Evolutionary conservation across 306 rosid genomes (phyloP), one percentile per base, ranked within the genome.

Genomic region (Geum urbanum): DNA sequence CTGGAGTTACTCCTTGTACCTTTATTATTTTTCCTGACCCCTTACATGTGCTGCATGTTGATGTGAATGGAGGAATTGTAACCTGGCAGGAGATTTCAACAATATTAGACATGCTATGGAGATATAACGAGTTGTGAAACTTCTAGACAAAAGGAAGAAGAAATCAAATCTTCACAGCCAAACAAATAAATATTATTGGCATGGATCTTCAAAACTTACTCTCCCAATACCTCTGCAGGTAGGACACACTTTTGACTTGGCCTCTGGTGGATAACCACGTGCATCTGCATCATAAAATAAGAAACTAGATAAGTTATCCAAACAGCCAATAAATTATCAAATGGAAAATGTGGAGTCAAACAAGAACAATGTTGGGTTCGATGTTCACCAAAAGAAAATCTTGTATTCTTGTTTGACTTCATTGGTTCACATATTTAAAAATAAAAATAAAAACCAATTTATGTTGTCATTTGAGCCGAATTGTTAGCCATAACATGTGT

Each of bases 11-110:
- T 57, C 69, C 46, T 48, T 76, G 66, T 60, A 91, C 99, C 99
- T 86, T 77, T 50, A 87, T 84, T 58, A 94, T 71, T 22, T 63
- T 86, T 71, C 99, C 97, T 10, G 88, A 80, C 74, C 96, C 97
- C 83, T 81, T 91, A 75, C 99, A 94, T 48, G 95, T 84, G 76
- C 76, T 81, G 86, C 99, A 94, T 45, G 91, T 87, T 51, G 99
- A 85, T 35, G 96, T 88, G 79, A 94, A 94, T 69, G 99, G 99
- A 47, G 96, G 96, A 79, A 94, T 82, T 9, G 99, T 94, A 67
- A 94, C 87, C 99, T 94, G 84, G 65, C 16, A 67, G 71, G 75
- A 72, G 50, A 79, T 62, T 65, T 68, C 52, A 72, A 70, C 56
- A 71, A 45, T 59, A 69, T 59, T 71, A 81, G 78, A 72, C 63